Evolutionary conservation across 495 filamentous ascomycete genomes (phyloP).

Genomic region (Usnea hakonensis): DNA sequence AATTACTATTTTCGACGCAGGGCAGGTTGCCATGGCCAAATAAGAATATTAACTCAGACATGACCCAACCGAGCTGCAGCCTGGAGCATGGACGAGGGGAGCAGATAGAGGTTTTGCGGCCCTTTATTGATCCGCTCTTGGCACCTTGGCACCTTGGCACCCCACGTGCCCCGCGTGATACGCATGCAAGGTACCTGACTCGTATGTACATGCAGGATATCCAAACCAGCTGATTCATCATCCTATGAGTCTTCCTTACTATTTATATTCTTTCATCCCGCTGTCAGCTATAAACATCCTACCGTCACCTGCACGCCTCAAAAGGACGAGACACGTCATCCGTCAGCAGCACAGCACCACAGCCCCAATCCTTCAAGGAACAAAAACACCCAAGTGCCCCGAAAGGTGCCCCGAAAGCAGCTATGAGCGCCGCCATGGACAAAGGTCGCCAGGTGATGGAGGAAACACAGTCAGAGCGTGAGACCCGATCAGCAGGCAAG

Average conservation of each 20-base stretch:
- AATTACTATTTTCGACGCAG: no score
- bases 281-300: not conserved
- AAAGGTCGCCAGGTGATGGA: constrained; percentile 21
- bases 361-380: not conserved
- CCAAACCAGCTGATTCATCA: not conserved
- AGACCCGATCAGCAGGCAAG: constrained; percentile 17
- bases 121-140: no score
- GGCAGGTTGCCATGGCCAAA: no score
- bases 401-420: not conserved
- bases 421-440: constrained; percentile 15
- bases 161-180: not conserved
- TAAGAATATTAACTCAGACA: no score
- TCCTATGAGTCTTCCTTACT: not conserved
- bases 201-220: not conserved
- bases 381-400: not conserved
- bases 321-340: not conserved
- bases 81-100: no score
- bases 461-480: constrained; percentile 19
- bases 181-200: not conserved
- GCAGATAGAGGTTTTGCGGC: no score
- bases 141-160: not conserved
- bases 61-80: no score
- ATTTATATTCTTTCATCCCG: not conserved
- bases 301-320: not conserved
- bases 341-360: not conserved